Conservation (phyloP, 2,329 filamentous ascomycete genomes). For the Akanthomyces lecanii region DNA sequence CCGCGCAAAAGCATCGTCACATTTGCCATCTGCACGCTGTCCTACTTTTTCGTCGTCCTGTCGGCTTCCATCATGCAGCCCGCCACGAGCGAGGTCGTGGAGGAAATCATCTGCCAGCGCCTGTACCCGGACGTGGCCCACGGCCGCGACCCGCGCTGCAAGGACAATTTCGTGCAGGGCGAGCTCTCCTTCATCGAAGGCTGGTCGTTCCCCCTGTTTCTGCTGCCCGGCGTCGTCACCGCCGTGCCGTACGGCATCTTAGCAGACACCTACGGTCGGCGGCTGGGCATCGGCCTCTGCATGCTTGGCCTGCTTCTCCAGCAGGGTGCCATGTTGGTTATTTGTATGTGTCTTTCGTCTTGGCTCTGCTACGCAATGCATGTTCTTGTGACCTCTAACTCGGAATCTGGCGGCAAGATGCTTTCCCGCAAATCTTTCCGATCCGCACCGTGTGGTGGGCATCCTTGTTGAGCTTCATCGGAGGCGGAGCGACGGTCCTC, state of each 20-base stretch:
- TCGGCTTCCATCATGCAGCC: no score
- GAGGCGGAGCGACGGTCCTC: slow-evolving; percentile 6
- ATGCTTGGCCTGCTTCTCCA: background rate
- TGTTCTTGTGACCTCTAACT: no score
- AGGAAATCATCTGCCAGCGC: background rate
- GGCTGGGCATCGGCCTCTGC: background rate
- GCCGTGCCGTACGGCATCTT: slow-evolving; percentile 8
- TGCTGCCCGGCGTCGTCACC: slow-evolving; percentile 5
- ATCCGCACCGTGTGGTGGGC: background rate
- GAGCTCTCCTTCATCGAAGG: background rate
- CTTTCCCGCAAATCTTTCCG: background rate
- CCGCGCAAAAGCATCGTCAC: no score
- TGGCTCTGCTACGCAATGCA: no score
- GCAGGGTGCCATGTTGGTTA: background rate
- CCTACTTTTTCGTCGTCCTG: no score
- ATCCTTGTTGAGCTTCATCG: slow-evolving; percentile 4
- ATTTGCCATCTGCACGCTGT: no score
- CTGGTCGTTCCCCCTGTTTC: background rate
- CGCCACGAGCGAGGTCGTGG: no score
- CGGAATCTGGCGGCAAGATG: background rate
- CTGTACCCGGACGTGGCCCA: background rate
- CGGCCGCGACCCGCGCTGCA: slow-evolving; percentile 6
- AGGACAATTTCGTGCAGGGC: background rate
- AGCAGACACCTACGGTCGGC: slow-evolving; percentile 6
- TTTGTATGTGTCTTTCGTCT: background rate